These are phyloP conservation scores for Udeniomyces megalosporus DNA, from an alignment of 768 basidiomycete species.

Conservation along the genomic window DNA sequence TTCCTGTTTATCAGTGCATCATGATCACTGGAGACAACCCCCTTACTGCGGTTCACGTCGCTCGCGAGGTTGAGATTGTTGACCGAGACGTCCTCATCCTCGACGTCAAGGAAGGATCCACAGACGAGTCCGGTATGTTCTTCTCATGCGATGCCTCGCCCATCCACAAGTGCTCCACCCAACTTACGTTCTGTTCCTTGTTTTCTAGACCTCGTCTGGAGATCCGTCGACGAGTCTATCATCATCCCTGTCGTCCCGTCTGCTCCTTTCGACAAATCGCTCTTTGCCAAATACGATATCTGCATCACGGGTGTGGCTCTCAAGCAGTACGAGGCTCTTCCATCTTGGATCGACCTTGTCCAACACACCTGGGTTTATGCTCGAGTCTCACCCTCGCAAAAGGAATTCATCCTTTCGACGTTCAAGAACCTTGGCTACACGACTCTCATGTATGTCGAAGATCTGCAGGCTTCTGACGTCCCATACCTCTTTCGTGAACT, in stretches of 20 bases:
- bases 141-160: not conserved
- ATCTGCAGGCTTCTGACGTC: too few relatives aligned
- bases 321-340: slow-evolving; percentile 58
- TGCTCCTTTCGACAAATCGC: slow-evolving; percentile 54
- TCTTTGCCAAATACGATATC: slow-evolving; percentile 82
- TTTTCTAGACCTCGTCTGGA: slow-evolving; percentile 65
- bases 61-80: slow-evolving; percentile 88
- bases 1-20: slow-evolving; percentile 48
- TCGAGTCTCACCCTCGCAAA: slow-evolving; percentile 86
- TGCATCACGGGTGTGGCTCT: slow-evolving; percentile 91
- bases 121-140: slow-evolving; percentile 48
- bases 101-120: slow-evolving; percentile 67
- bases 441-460: slow-evolving; percentile 95
- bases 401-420: slow-evolving; percentile 84
- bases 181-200: not conserved
- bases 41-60: slow-evolving; percentile 88
- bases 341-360: slow-evolving; percentile 65
- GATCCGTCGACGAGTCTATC: slow-evolving; percentile 79
- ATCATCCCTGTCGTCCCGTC: slow-evolving; percentile 70
- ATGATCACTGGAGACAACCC: slow-evolving; percentile 99
- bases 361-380: slow-evolving; percentile 98
- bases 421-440: slow-evolving; percentile 75
- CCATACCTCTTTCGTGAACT: too few relatives aligned
- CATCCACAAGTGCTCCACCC: not conserved
- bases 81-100: slow-evolving; percentile 88